These are phyloP conservation scores for Penicillium sp. DNA, from an alignment of 2,329 filamentous ascomycete species.

Conservation along the genomic window DNA sequence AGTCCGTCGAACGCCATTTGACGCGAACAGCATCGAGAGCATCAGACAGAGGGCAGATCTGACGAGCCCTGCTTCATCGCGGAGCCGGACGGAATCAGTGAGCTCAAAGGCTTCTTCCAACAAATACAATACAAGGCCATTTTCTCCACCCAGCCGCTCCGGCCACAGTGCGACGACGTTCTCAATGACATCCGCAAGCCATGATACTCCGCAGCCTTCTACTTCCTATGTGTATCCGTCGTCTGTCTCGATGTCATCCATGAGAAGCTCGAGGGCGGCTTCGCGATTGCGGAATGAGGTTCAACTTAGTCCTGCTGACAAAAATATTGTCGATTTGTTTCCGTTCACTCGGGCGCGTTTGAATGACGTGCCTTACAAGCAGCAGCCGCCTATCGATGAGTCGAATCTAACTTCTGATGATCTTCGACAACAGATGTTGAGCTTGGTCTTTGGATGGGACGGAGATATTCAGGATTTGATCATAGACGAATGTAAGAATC, in stretches of 20 bases:
- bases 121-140: constrained; percentile 38
- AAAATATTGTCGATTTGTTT: constrained; percentile 73
- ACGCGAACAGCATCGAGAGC: constrained; percentile 61
- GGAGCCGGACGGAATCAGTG: constrained; percentile 59
- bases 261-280: constrained; percentile 44
- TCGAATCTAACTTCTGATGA: constrained; percentile 67
- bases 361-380: constrained; percentile 76
- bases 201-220: constrained; percentile 37
- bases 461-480: constrained; percentile 77
- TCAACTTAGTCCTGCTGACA: constrained; percentile 70
- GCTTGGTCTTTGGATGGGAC: constrained; percentile 92
- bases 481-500: constrained; percentile 66
- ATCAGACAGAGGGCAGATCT: constrained; percentile 61
- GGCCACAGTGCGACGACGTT: constrained; percentile 46
- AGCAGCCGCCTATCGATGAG: constrained; percentile 58
- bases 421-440: constrained; percentile 84
- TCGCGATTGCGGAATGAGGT: constrained; percentile 79
- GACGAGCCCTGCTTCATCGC: constrained; percentile 62
- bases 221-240: constrained; percentile 45
- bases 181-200: constrained; percentile 39
- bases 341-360: constrained; percentile 77
- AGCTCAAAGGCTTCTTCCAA: constrained; percentile 55
- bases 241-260: constrained; percentile 48
- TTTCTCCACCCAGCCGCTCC: constrained; percentile 43
- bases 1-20: constrained; percentile 68